A percentile compares a stretch with the other conserved stretches of the same genome.
phyloP scores from a whole-genome alignment of 2,329 filamentous ascomycete species.

The Coleophoma cylindrospora region DNA sequence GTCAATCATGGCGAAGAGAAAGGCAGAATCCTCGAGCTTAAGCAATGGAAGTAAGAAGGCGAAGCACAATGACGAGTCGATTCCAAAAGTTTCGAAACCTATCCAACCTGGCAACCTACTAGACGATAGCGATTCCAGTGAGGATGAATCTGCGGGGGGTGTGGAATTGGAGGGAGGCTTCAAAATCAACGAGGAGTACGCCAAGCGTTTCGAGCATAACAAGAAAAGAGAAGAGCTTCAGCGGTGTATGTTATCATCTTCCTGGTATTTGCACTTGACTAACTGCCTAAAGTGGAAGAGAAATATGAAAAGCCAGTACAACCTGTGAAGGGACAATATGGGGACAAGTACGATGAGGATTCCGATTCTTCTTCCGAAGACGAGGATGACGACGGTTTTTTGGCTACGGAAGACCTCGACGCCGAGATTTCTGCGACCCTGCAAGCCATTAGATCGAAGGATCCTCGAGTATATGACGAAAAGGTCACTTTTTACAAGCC shows the following conservation, averaged over 20 bases:
- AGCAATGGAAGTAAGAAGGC: slow-evolving; percentile 19
- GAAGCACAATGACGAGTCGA: slow-evolving; percentile 14
- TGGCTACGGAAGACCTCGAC: slow-evolving; percentile 82
- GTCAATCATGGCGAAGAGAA: slow-evolving; percentile 24
- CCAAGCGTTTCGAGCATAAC: slow-evolving; percentile 88
- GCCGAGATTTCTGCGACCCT: slow-evolving; percentile 83
- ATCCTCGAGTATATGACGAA: slow-evolving; percentile 85
- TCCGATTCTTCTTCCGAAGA: slow-evolving; percentile 66
- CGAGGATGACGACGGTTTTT: slow-evolving; percentile 85
- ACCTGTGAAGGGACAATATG: slow-evolving; percentile 36
- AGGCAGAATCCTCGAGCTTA: slow-evolving; percentile 20
- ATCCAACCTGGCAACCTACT: slow-evolving; percentile 27
- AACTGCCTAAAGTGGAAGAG: slow-evolving; percentile 65
- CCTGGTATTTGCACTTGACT: slow-evolving; percentile 13
- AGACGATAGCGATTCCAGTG: slow-evolving; percentile 40
- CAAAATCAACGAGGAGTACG: slow-evolving; percentile 88
- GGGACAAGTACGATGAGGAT: slow-evolving; percentile 41
- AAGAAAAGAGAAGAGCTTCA: slow-evolving; percentile 91
- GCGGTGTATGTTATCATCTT: slow-evolving; percentile 43
- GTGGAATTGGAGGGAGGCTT: slow-evolving; percentile 40
- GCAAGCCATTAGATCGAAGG: slow-evolving; percentile 82
- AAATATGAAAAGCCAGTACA: slow-evolving; percentile 57
- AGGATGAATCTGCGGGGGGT: slow-evolving; percentile 28
- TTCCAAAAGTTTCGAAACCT: slow-evolving; percentile 7
- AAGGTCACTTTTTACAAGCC: slow-evolving; percentile 72